phyloP scores from a whole-genome alignment of 768 basidiomycete species.

The Amanita pseudoporphyria region DNA sequence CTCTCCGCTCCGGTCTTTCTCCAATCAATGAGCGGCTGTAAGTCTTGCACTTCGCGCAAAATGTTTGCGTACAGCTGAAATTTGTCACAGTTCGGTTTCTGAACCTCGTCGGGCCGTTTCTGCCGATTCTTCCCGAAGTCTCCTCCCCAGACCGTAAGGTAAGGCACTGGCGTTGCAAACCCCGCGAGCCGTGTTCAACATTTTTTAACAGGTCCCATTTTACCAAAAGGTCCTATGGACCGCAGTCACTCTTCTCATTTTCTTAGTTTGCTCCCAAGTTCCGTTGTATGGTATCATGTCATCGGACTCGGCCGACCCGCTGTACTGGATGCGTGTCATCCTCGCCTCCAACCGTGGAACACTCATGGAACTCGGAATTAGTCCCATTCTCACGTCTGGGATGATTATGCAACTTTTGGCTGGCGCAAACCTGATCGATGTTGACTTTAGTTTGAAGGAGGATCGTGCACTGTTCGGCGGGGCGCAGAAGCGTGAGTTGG shows the following conservation, averaged over 20 bases:
- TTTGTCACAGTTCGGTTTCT: slow-evolving; percentile 81
- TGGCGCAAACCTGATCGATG: slow-evolving; percentile 96
- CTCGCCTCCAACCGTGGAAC: slow-evolving; percentile 97
- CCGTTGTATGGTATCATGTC: too few species aligned
- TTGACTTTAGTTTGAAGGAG: slow-evolving; percentile 96
- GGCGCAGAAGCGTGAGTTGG: slow-evolving; percentile 84
- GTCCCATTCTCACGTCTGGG: slow-evolving; percentile 93
- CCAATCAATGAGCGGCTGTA: slow-evolving; percentile 75
- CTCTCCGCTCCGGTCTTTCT: slow-evolving; percentile 14
- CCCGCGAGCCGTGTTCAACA: slow-evolving; percentile 7
- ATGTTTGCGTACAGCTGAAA: slow-evolving; percentile 2
- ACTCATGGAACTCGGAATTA: slow-evolving; percentile 98
- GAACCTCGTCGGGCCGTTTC: slow-evolving; percentile 96
- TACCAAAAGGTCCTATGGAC: slow-evolving; percentile 99
- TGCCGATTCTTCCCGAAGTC: slow-evolving; percentile 94
- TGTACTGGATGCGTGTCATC: slow-evolving; percentile 99
- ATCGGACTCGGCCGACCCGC: slow-evolving; percentile 96
- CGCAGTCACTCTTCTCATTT: slow-evolving; percentile 96
- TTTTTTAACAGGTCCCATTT: slow-evolving; percentile 76
- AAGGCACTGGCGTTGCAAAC: slow-evolving; percentile 10
- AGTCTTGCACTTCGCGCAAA: slow-evolving; percentile 20
- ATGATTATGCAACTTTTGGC: slow-evolving; percentile 99
- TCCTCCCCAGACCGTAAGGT: slow-evolving; percentile 98
- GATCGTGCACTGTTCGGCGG: slow-evolving; percentile 93
- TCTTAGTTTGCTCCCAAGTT: too few species aligned